These are phyloP conservation scores for Eucalyptus marginata DNA, from an alignment of 345 rosid genomes.

Conservation along the genomic window DNA sequence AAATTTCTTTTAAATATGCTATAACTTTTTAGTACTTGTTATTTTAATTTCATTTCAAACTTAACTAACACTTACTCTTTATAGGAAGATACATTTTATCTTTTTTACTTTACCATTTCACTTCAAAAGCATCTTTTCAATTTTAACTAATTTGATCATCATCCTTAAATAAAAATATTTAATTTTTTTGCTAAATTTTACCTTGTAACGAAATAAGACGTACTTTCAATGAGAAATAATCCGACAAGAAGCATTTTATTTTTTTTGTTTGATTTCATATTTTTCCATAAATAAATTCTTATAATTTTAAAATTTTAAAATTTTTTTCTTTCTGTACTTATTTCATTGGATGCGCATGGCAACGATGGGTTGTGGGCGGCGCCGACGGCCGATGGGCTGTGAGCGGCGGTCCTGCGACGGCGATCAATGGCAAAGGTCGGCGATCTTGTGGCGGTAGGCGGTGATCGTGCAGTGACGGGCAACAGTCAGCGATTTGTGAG, in stretches of 20 bases:
- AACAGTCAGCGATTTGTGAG: no score
- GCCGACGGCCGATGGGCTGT: no score
- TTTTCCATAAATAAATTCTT: neutral
- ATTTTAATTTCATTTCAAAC: neutral
- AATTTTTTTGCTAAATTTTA: neutral
- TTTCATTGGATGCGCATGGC: neutral
- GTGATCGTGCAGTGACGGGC: no score
- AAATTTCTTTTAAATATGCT: neutral
- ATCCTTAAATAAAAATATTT: neutral
- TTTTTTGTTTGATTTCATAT: neutral
- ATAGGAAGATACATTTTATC: neutral
- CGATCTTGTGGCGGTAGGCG: no score
- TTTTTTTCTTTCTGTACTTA: neutral
- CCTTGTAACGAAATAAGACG: neutral
- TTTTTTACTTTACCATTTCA: no score
- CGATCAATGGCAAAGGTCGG: no score
- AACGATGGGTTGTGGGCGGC: no score
- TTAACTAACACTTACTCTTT: neutral
- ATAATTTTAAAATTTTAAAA: neutral
- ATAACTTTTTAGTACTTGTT: neutral
- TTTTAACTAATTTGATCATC: neutral
- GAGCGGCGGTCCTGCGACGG: no score
- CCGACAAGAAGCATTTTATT: neutral
- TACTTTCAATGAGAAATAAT: neutral
- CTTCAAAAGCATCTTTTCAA: neutral